Evolutionary conservation across 2,329 filamentous ascomycete genomes (phyloP).

Genomic region (Fusarium sp.): DNA sequence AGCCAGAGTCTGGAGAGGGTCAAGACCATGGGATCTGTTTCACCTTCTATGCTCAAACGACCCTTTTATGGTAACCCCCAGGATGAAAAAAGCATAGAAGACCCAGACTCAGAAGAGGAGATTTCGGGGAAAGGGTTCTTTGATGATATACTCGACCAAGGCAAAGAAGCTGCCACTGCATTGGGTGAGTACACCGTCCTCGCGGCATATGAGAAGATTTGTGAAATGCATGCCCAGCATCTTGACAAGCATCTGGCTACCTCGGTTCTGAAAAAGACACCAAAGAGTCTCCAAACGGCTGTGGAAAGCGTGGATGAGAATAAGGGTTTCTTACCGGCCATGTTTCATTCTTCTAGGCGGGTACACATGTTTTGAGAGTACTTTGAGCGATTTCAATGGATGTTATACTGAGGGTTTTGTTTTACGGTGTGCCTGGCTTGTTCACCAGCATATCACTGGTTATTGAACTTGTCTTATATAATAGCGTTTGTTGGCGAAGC

Average conservation of each 20-base stretch:
- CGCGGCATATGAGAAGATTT: slow-evolving; percentile 1
- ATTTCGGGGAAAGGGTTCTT: neutral
- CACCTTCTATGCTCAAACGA: neutral
- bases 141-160: slow-evolving; percentile 5
- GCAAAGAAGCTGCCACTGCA: slow-evolving; percentile 7
- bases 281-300: slow-evolving; percentile 2
- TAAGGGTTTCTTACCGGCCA: slow-evolving; percentile 5
- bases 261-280: slow-evolving; percentile 1
- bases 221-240: slow-evolving; percentile 8
- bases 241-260: slow-evolving; percentile 3
- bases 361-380: slow-evolving; percentile 7
- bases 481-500: too few relatives aligned
- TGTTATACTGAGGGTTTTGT: too few relatives aligned
- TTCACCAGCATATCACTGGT: too few relatives aligned
- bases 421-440: too few relatives aligned
- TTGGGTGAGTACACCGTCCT: slow-evolving; percentile 6
- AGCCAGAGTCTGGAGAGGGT: slow-evolving; percentile 7
- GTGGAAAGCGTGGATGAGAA: slow-evolving; percentile 11
- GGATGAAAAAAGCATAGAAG: neutral
- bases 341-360: slow-evolving; percentile 9
- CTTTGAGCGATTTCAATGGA: rapidly evolving
- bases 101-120: neutral
- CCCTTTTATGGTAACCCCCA: neutral
- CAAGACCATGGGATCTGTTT: neutral
- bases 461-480: too few relatives aligned